Percentiles rank a stretch among this genome's conserved stretches.
Evolutionary conservation across 2,329 filamentous ascomycete species (phyloP).

Genomic region (Sordariomycetes sp.): DNA sequence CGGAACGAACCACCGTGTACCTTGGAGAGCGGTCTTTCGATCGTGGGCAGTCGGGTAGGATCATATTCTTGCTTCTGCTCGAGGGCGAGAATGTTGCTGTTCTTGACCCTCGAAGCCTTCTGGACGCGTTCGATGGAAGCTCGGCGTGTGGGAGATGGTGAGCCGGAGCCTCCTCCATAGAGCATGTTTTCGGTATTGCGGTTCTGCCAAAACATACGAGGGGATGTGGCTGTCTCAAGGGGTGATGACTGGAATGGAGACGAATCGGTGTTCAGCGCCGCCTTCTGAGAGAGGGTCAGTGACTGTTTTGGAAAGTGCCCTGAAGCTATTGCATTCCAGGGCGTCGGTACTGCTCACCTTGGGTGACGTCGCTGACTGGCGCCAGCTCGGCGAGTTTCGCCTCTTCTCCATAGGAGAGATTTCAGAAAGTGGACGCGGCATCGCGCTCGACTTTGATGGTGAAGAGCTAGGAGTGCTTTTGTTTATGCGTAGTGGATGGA

Average conservation of each 20-base stretch:
- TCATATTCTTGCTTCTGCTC: slow-evolving; percentile 93
- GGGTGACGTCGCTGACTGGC: slow-evolving; percentile 39
- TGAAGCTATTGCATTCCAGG: slow-evolving; percentile 35
- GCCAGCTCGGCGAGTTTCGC: slow-evolving; percentile 89
- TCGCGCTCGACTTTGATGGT: slow-evolving; percentile 50
- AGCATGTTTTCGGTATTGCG: slow-evolving; percentile 69
- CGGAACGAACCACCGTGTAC: slow-evolving; percentile 65
- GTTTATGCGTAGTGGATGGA: slow-evolving; percentile 72
- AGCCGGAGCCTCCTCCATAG: slow-evolving; percentile 48
- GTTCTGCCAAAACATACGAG: slow-evolving; percentile 87
- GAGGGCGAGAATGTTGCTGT: slow-evolving; percentile 92
- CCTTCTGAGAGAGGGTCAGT: slow-evolving; percentile 41
- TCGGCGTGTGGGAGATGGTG: slow-evolving; percentile 66
- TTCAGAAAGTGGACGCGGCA: slow-evolving; percentile 75
- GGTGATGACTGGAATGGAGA: slow-evolving; percentile 84
- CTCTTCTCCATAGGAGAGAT: slow-evolving; percentile 78
- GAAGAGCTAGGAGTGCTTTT: slow-evolving; percentile 54
- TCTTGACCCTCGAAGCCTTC: slow-evolving; percentile 90
- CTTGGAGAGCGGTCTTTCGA: slow-evolving; percentile 75
- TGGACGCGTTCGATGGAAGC: slow-evolving; percentile 94
- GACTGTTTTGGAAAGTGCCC: too few species aligned
- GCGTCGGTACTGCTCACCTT: slow-evolving; percentile 18
- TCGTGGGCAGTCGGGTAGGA: slow-evolving; percentile 63
- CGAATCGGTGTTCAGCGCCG: slow-evolving; percentile 60
- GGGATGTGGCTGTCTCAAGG: slow-evolving; percentile 58